A percentile compares a stretch with the other conserved stretches of the same genome.
phyloP scores from a whole-genome alignment of 1,284 basidiomycete genomes.

The Rhodotorula mucilaginosa region DNA sequence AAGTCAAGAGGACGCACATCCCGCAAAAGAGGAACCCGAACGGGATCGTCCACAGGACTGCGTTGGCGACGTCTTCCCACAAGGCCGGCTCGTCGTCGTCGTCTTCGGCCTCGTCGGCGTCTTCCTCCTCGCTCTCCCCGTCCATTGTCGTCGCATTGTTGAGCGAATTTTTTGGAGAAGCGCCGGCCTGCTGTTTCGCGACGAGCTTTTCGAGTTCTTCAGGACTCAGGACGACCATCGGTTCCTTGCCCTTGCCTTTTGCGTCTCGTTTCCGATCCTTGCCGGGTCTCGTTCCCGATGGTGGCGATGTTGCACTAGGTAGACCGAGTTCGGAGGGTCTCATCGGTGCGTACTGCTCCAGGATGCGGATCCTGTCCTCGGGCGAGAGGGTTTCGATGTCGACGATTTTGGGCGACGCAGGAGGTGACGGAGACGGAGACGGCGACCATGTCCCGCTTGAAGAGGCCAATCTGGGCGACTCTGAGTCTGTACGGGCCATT shows the following conservation, averaged over 20 bases:
- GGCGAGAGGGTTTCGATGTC: slow-evolving; percentile 18
- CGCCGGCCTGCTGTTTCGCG: slow-evolving; percentile 5
- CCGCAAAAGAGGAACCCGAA: slow-evolving; percentile 38
- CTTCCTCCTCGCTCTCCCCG: neutral
- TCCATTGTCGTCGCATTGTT: neutral
- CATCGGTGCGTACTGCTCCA: slow-evolving; percentile 11
- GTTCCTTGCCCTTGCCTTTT: slow-evolving; percentile 10
- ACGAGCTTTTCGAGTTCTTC: slow-evolving; percentile 28
- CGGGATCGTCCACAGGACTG: slow-evolving; percentile 30
- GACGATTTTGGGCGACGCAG: neutral
- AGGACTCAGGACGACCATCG: slow-evolving; percentile 24
- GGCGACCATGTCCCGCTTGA: neutral
- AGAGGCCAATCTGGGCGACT: neutral
- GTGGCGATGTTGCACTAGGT: neutral
- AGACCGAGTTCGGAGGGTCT: slow-evolving; percentile 18
- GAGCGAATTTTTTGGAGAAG: neutral
- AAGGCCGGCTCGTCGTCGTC: slow-evolving; percentile 72
- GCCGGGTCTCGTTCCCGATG: neutral
- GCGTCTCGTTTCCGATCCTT: neutral
- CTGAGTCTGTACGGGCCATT: neutral
- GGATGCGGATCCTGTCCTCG: slow-evolving; percentile 19
- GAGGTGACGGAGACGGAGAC: slow-evolving; percentile 18
- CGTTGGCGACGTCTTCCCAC: slow-evolving; percentile 28
- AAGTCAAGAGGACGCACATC: slow-evolving; percentile 16
- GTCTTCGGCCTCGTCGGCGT: neutral